These are phyloP conservation scores for Leccinum boreale DNA, from an alignment of 768 basidiomycete genomes.

Conservation along the genomic window DNA sequence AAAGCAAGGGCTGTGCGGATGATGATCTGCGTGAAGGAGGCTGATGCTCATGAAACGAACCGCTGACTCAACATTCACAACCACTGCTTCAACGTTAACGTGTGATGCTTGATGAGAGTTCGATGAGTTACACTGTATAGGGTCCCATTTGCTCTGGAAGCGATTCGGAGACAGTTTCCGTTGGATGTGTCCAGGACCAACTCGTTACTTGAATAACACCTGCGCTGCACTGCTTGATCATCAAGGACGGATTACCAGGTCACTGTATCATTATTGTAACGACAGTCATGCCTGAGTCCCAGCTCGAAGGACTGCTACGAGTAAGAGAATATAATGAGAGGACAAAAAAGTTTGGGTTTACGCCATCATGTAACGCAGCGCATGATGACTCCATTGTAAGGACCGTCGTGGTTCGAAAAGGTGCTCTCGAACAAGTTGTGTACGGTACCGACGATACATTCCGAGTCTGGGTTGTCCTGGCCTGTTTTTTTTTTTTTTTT, in stretches of 20 bases:
- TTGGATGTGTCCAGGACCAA: not conserved
- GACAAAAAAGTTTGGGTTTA: not conserved
- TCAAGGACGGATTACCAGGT: too few relatives aligned
- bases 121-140: too few relatives aligned
- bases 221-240: too few relatives aligned
- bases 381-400: constrained; percentile 27
- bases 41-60: too few relatives aligned
- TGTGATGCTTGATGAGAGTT: too few relatives aligned
- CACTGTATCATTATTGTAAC: not conserved
- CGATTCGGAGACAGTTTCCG: not conserved
- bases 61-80: too few relatives aligned
- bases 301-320: not conserved
- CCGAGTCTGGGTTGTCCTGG: constrained; percentile 51
- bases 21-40: not conserved
- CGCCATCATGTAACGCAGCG: not conserved
- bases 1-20: not conserved
- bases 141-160: too few relatives aligned
- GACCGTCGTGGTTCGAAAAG: constrained; percentile 44
- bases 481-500: constrained; percentile 34
- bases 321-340: not conserved
- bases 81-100: too few relatives aligned
- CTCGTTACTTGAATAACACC: not conserved
- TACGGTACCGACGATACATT: constrained; percentile 23
- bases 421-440: constrained; percentile 42
- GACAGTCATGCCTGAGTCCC: not conserved